Evolutionary conservation across 495 filamentous ascomycete genomes (phyloP), one percentile per base, ranked within the genome.

Genomic region (Penicillium malachiteum): DNA sequence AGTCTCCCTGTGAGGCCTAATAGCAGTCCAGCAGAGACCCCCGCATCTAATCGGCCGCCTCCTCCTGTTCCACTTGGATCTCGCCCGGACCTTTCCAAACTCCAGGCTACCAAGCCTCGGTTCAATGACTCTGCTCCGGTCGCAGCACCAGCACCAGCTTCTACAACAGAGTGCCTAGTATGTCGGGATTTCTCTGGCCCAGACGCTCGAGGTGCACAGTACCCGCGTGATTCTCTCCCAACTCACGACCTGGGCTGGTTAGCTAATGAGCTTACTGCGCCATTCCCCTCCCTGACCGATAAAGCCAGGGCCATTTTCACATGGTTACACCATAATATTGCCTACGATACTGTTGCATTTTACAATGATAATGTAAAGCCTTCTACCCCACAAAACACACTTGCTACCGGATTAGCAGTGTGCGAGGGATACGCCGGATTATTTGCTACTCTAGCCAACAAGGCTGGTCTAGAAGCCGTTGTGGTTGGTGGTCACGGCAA

Each of bases 301-400:
- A 96, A 96, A 71, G 92, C 94, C 10, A 83, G 94, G 13, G 88
- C 80, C 8, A 87, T 98, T 54, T 98, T 98, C 69, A 89, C 90
- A 7, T 98, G 92, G 94, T 80, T 91, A 44, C 94, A 97, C 70
- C 87, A 98, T 70, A 97, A 97, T 63, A 84, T 98, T 55, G 75
- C 76, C 43, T 98, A 98, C 71, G 89, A 98, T 68, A 78, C 81
- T 5, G 72, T 83, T 35, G 78, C 83, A 40, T 94, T 96, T 76
- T 92, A 92, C 67, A 81, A 79, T 54, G 78, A 84, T 41, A 82
- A 70, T 50, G 77, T 95, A 35, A 72, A 84, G 56, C 76, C 83
- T n/a, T 81, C 82, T 26, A 88, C 85, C 5, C 85, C 91, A 0
- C 77, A 78, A 5, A 80, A 81, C 31, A 89, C 86, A 0, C 78